These are phyloP conservation scores for Blastocystis sp. DNA, from an alignment of 352 stramenopile genomes.

Conservation along the genomic window DNA sequence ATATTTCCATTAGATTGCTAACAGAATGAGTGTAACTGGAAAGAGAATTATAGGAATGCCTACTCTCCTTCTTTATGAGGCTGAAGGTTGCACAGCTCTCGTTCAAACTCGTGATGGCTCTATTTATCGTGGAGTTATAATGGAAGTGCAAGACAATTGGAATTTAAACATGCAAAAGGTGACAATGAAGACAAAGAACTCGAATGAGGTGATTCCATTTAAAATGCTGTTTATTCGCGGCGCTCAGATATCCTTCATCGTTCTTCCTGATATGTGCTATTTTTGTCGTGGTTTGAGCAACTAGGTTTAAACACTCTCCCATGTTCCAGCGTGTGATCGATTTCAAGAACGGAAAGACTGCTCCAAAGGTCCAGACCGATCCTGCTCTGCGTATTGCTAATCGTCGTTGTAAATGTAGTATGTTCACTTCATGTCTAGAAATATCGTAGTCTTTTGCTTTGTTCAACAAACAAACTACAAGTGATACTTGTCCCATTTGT, in stretches of 20 bases:
- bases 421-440: neutral
- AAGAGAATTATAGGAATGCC: constrained; percentile 62
- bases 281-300: neutral
- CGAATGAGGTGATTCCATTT: constrained; percentile 33
- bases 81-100: constrained; percentile 54
- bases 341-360: constrained; percentile 55
- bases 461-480: constrained; percentile 5
- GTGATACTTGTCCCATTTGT: constrained; percentile 59
- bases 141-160: constrained; percentile 59
- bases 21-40: constrained; percentile 60
- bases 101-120: constrained; percentile 57
- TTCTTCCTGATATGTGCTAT: constrained; percentile 31
- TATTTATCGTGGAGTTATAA: constrained; percentile 45
- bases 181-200: constrained; percentile 45
- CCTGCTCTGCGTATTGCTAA: neutral
- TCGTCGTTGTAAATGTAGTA: neutral
- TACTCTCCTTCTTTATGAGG: constrained; percentile 54
- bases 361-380: constrained; percentile 21
- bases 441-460: neutral
- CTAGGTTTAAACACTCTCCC: constrained; percentile 60
- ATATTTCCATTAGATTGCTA: too few relatives aligned
- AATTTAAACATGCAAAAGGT: constrained; percentile 53
- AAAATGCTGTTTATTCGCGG: constrained; percentile 51
- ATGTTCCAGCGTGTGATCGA: constrained; percentile 59
- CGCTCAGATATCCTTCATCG: constrained; percentile 39